phyloP scores from a whole-genome alignment of 1,284 basidiomycete species.

The Meira nashicola region DNA sequence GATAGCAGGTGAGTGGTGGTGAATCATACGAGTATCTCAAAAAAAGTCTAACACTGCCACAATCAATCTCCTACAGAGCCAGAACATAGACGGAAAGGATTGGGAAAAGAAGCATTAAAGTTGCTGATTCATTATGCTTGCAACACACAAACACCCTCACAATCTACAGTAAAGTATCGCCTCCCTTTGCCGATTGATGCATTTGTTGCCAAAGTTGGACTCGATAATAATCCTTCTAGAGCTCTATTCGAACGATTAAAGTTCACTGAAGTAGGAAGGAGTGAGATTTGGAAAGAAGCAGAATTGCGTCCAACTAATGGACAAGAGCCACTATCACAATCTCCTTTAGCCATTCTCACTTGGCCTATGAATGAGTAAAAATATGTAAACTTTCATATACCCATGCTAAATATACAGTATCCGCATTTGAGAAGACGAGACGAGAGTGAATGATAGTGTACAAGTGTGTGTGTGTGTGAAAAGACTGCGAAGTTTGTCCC shows the following conservation, averaged over 20 bases:
- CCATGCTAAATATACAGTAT: too few relatives aligned
- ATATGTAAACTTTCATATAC: too few relatives aligned
- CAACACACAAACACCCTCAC: not conserved
- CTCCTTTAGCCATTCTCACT: not conserved
- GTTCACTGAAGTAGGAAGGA: slow-evolving; percentile 20
- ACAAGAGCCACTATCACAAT: too few relatives aligned
- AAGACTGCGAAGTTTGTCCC: too few relatives aligned
- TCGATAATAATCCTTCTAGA: slow-evolving; percentile 8
- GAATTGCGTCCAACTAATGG: slow-evolving; percentile 24
- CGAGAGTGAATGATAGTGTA: too few relatives aligned
- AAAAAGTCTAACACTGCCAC: not conserved
- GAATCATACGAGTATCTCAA: not conserved
- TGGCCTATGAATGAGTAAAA: not conserved
- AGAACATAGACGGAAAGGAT: slow-evolving; percentile 61
- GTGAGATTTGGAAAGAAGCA: slow-evolving; percentile 39
- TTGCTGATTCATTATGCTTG: slow-evolving; percentile 42
- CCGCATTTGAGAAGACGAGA: too few relatives aligned
- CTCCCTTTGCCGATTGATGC: not conserved
- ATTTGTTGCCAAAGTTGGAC: slow-evolving; percentile 15
- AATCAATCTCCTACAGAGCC: slow-evolving; percentile 57
- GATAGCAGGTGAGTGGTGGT: slow-evolving; percentile 67
- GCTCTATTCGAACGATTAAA: slow-evolving; percentile 12
- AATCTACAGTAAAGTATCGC: not conserved
- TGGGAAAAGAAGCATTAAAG: slow-evolving; percentile 53
- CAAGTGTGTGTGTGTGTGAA: too few relatives aligned